Evolutionary conservation across 2,329 filamentous ascomycete genomes (phyloP).

Genomic region (Ceratocystiopsis sp.): DNA sequence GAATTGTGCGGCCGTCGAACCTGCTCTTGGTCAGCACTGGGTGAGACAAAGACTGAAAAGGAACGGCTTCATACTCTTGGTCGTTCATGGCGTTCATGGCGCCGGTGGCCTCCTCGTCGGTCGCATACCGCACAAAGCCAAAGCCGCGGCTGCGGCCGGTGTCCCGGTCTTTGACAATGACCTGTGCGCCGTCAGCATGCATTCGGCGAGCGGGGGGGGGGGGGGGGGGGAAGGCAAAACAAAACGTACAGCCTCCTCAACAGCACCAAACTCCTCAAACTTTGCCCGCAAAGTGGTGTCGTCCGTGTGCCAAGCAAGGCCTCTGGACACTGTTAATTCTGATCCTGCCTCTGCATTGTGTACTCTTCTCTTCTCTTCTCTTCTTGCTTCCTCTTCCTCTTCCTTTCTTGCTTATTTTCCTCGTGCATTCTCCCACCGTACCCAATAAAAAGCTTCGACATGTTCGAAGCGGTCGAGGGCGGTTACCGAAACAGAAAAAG

Average conservation of each 20-base stretch:
- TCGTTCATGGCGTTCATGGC: constrained; percentile 75
- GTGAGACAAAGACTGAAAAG: constrained; percentile 1
- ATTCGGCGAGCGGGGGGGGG: too few relatives aligned
- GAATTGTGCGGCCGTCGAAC: constrained; percentile 86
- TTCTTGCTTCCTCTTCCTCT: too few relatives aligned
- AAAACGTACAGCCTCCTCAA: constrained; percentile 83
- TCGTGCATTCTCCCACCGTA: too few relatives aligned
- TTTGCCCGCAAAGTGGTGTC: constrained; percentile 73
- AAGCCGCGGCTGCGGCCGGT: constrained; percentile 94
- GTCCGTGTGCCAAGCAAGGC: constrained; percentile 97
- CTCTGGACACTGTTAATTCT: constrained; percentile 39
- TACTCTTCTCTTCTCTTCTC: constrained; percentile 17
- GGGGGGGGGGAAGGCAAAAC: too few relatives aligned
- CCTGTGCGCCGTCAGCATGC: constrained; percentile 30
- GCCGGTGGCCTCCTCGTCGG: constrained; percentile 57
- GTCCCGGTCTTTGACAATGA: constrained; percentile 94
- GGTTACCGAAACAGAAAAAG: too few relatives aligned
- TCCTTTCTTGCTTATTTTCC: too few relatives aligned
- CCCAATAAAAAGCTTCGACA: constrained; percentile 53
- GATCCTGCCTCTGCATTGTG: too few relatives aligned
- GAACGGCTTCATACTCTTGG: constrained; percentile 49
- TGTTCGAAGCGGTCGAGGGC: too few relatives aligned
- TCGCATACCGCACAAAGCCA: constrained; percentile 81
- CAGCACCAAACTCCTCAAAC: constrained; percentile 77
- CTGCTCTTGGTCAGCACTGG: constrained; percentile 24